Conservation (phyloP, 2,329 filamentous ascomycete species). For the Lasiodiplodia sp. region DNA sequence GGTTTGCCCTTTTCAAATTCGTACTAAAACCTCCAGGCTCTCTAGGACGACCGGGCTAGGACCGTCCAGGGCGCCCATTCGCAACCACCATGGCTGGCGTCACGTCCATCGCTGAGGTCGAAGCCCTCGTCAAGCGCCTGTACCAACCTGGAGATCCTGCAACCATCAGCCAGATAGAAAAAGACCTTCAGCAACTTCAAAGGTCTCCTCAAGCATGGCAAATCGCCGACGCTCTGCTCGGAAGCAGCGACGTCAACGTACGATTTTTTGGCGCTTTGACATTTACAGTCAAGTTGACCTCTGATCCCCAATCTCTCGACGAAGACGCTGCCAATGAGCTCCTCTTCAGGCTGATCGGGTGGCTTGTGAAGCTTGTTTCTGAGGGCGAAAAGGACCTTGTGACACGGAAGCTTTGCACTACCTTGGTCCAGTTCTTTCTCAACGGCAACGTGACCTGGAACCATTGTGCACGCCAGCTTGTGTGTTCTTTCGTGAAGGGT, state of each 20-base stretch:
- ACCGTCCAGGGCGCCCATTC: too few relatives aligned
- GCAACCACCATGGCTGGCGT: conserved; percentile 15
- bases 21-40: not conserved
- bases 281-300: conserved; percentile 90
- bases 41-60: not conserved
- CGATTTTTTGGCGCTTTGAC: conserved; percentile 94
- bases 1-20: not conserved
- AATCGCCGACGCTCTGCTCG: conserved; percentile 78
- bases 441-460: conserved; percentile 73
- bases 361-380: conserved; percentile 57
- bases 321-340: conserved; percentile 46
- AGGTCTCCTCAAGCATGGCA: conserved; percentile 84
- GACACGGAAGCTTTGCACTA: conserved; percentile 77
- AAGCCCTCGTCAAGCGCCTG: conserved; percentile 58
- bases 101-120: conserved; percentile 41
- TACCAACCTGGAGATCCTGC: conserved; percentile 56
- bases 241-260: conserved; percentile 73
- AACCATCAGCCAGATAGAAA: conserved; percentile 66
- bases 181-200: conserved; percentile 79
- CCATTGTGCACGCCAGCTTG: conserved; percentile 69
- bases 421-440: conserved; percentile 76
- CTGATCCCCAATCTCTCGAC: conserved; percentile 33
- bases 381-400: conserved; percentile 56
- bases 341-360: conserved; percentile 61
- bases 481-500: conserved; percentile 63